phyloP scores from a whole-genome alignment of 164 flowering plant species.

The Stephania yunnanensis region DNA sequence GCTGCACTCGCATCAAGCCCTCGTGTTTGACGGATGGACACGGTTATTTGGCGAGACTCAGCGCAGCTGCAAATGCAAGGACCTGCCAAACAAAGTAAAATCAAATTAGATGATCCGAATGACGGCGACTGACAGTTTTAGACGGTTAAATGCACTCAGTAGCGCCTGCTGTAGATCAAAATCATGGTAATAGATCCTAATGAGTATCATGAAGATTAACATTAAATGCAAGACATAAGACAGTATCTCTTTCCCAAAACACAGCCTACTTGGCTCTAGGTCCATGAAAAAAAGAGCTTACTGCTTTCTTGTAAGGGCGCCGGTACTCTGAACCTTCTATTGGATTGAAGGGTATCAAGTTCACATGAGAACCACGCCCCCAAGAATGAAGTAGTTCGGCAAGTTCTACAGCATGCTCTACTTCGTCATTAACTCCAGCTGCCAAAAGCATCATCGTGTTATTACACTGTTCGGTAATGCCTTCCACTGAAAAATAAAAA shows the following conservation, averaged over 20 bases:
- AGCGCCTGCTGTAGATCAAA: not conserved
- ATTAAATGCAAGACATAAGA: too few species aligned
- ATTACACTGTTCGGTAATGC: not conserved
- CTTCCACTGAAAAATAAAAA: not conserved
- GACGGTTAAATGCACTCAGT: not conserved
- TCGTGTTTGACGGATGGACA: conserved; percentile 79
- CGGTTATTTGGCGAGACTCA: conserved; percentile 83
- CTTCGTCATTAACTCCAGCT: conserved; percentile 86
- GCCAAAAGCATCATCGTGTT: conserved; percentile 18
- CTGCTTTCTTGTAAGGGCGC: conserved; percentile 79
- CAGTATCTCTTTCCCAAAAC: not conserved
- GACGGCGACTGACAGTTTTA: not conserved
- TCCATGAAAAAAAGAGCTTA: conserved; percentile 21
- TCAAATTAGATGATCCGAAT: not conserved
- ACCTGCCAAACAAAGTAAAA: conserved; percentile 34
- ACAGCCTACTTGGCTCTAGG: not conserved
- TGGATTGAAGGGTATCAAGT: conserved; percentile 91
- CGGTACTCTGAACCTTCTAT: conserved; percentile 79
- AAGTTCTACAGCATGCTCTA: conserved; percentile 78
- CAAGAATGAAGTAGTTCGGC: conserved; percentile 78
- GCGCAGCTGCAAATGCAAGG: conserved; percentile 62
- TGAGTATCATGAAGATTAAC: not conserved
- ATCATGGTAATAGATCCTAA: not conserved
- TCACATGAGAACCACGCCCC: conserved; percentile 89
- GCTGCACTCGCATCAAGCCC: conserved; percentile 97